Base-by-base conservation (phyloP, 2,329 filamentous ascomycete genomes). In the Hypomyces rosellus region DNA sequence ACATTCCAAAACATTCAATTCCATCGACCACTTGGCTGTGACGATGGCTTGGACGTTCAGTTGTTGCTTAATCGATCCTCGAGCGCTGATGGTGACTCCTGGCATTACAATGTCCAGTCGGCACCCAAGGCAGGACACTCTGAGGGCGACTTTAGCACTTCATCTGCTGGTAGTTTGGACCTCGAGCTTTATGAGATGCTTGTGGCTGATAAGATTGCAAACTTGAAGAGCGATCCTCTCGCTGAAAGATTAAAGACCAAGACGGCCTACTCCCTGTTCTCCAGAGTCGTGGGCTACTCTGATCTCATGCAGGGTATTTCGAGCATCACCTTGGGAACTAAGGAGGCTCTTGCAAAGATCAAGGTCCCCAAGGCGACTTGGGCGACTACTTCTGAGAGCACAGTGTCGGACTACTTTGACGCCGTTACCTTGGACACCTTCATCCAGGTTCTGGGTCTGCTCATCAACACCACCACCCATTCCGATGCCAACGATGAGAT, bases 351-450 rank as follows among this genome's bases (percentile, higher is more conserved):
- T 2, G 57, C 57, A 3, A 41, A 52, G 36, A 55, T 59, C 18
- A 46, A 55, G 16, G 48, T 56, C 13, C 55, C 57, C 2, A 46
- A 46, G 7, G 13, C 42, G n/a, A 50, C 43, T 3, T 56, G 25
- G 25, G 25, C 41, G 12, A 34, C 36, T 0, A 33, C 45, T 16
- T 48, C 45, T 3, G 55, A 57, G 33, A 55, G 54, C 45, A 54
- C 49, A 0, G 55, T 57, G 4, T 43, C 49, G 1, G 47, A 51
- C 3, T 55, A 45, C 16, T 57, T 50, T 30, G 57, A 60, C 20
- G 54, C 58, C 22, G 52, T 60, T 38, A 48, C 54, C 2, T 34
- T 57, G n/a, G 58, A 60, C 22, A 56, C 52, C 1, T 60, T 57
- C 41, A 54, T 60, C 11, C 58, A 60, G 37, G 58, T 59, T 11